These are phyloP conservation scores for Populus alba DNA, from an alignment of 345 rosid species.

Conservation along the genomic window DNA sequence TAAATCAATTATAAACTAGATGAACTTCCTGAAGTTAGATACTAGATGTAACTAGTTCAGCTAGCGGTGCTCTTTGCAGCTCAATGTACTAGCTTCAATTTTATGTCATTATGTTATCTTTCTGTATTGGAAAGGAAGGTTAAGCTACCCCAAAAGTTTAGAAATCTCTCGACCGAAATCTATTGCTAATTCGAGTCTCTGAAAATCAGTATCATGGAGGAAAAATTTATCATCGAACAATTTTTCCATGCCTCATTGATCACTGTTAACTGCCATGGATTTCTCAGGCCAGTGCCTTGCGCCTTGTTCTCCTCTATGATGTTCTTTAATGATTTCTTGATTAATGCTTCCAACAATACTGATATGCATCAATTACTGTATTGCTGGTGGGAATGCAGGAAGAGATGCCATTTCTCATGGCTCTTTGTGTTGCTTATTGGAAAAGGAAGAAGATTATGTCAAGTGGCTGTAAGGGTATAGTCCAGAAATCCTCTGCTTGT, in stretches of 20 bases:
- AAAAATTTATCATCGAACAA: no score
- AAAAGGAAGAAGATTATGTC: not conserved
- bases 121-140: no score
- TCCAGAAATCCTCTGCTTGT: slow-evolving; percentile 30
- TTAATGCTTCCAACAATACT: not conserved
- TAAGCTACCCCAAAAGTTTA: no score
- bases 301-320: not conserved
- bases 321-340: not conserved
- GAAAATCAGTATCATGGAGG: no score
- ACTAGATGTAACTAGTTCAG: not conserved
- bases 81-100: not conserved
- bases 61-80: not conserved
- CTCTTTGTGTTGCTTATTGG: slow-evolving; percentile 8
- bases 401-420: slow-evolving; percentile 7
- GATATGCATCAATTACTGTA: not conserved
- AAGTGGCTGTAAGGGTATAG: not conserved
- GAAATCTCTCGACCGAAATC: no score
- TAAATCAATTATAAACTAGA: not conserved
- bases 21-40: not conserved
- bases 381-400: no score
- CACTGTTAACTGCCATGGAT: no score
- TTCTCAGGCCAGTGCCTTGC: no score
- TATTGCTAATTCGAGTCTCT: no score
- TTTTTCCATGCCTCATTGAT: no score
- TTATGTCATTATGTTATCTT: no score